Base-by-base conservation (phyloP, 371 early-diverging fungal genomes). In the Capillidium heterosporum region DNA sequence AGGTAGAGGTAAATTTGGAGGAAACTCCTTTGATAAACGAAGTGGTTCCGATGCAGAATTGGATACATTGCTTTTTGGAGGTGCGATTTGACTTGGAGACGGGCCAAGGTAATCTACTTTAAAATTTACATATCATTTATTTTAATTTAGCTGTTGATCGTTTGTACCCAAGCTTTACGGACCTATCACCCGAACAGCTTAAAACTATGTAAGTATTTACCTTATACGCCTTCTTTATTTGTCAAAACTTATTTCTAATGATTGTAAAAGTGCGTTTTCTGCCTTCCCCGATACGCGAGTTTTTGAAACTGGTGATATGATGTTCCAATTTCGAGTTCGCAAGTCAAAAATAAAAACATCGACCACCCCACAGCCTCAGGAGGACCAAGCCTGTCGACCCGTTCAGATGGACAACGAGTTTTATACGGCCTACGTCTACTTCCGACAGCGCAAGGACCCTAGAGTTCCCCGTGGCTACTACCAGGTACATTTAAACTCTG, bases 201-300 rank as follows among this genome's bases (percentile, higher is more conserved):
- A 87, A 87, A 43, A 90, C 84, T 35, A 85, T 95, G 82, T 84
- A 75, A 35, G 7, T 19, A 35, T 7, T 7, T 13, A 7, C 35
- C 4, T 7, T 35, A 7, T 35, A 7, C 35, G 13, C 13, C 13
- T 35, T 7, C 11, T 5, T 11, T 21, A 1, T 56, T 40, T 35
- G 26, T 52, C 23, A 39, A 31, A 61, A 46, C 15, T 43, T 15
- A 19, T 13, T 13, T 24, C 13, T 35, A n/a, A 0, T 39, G 1
- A 17, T 21, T 10, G 24, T 10, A 26, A 8, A 61, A 87, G 88
- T 43, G 80, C 88, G 63, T 95, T 92, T 72, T 87, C 91, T 8
- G 86, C 93, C 2, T 92, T 95, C 67, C 96, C 96, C 0, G 96
- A 95, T 74, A 89, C 92, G 19, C 89, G 92, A 57, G 81, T 84